A percentile compares a stretch with the other conserved stretches of the same genome.
phyloP scores from a whole-genome alignment of 2,329 filamentous ascomycete genomes.

The Verticillium tricorpus region DNA sequence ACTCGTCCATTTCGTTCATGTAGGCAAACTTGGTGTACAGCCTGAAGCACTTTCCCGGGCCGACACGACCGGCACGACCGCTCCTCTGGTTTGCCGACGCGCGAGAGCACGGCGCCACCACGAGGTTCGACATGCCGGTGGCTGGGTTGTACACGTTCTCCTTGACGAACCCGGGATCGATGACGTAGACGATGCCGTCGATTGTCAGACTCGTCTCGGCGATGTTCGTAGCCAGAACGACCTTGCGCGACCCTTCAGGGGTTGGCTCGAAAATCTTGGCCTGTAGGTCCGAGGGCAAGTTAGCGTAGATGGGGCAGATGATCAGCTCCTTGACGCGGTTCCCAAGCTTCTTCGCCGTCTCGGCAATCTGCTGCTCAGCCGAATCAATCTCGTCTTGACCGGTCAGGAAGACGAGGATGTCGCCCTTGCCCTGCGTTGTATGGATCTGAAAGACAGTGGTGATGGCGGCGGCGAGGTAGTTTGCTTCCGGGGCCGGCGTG shows the following conservation, averaged over 20 bases:
- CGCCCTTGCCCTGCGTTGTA: slow-evolving; percentile 75
- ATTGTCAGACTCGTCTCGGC: slow-evolving; percentile 95
- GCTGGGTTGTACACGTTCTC: slow-evolving; percentile 90
- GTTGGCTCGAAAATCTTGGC: slow-evolving; percentile 93
- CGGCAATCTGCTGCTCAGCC: slow-evolving; percentile 76
- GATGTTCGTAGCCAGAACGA: slow-evolving; percentile 94
- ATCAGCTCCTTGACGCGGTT: slow-evolving; percentile 81
- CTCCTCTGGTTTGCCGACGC: slow-evolving; percentile 91
- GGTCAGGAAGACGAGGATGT: slow-evolving; percentile 91
- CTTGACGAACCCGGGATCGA: slow-evolving; percentile 93
- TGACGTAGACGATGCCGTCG: slow-evolving; percentile 92
- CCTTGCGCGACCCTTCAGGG: slow-evolving; percentile 78
- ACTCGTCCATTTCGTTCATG: slow-evolving; percentile 91
- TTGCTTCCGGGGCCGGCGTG: slow-evolving; percentile 84
- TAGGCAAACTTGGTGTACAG: slow-evolving; percentile 92
- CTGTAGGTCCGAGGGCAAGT: slow-evolving; percentile 85
- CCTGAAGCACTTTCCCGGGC: slow-evolving; percentile 87
- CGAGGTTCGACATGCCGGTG: slow-evolving; percentile 87
- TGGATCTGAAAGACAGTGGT: slow-evolving; percentile 96
- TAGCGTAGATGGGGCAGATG: slow-evolving; percentile 91
- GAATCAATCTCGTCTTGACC: slow-evolving; percentile 95
- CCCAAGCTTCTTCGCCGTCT: slow-evolving; percentile 83
- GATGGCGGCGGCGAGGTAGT: slow-evolving; percentile 86
- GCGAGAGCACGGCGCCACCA: slow-evolving; percentile 85
- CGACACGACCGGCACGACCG: slow-evolving; percentile 87